Evolutionary conservation across 2,329 filamentous ascomycete species (phyloP), one percentile per base, ranked within the genome.

Genomic region (Penicillium sp.): DNA sequence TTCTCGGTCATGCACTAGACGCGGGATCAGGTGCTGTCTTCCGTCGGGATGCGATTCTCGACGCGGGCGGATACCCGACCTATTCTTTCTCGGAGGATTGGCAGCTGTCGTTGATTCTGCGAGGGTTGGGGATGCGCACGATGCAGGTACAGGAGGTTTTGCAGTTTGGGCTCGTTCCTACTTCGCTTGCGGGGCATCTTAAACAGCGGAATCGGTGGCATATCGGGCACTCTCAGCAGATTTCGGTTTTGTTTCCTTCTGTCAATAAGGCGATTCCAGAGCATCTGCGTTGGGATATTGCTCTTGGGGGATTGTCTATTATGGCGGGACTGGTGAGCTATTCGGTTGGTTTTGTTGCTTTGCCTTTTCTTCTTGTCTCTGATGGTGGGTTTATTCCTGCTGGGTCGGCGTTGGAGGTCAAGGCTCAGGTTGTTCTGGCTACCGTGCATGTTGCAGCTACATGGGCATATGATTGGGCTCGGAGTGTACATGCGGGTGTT

Each of bases 171-270:
- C 60, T 66, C 1, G 70, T 74, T 13, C 72, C 65, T 32, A 65
- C 69, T 4, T 70, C 73, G 8, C 65, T 71, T 31, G 64, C 66
- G 21, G 70, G 71, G 23, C 71, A 73, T 56, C 67, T 67, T 32
- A 66, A 65, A 32, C 74, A 70, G 63, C 64, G 61, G 10, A 71
- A 68, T 35, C 61, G 74, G 56, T 76, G 73, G 73, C 66, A 69
- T 37, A 72, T 72, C 27, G 71, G 71, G 2, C 65, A 67, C 29
- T 57, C 66, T 12, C 67, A 69, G 42, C 67, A 68, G 47, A 44
- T 64, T 8, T 51, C 55, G 16, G 58, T 53, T 1, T 42, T 67
- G 35, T 38, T 59, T 5, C 57, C 60, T 23, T 48, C 58, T 0
- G 39, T 46, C 1, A 56, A 55, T 7, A 42, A 56, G 6, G 31